Evolutionary conservation across 2,329 filamentous ascomycete species (phyloP).

Genomic region (Verticillium nonalfalfae): DNA sequence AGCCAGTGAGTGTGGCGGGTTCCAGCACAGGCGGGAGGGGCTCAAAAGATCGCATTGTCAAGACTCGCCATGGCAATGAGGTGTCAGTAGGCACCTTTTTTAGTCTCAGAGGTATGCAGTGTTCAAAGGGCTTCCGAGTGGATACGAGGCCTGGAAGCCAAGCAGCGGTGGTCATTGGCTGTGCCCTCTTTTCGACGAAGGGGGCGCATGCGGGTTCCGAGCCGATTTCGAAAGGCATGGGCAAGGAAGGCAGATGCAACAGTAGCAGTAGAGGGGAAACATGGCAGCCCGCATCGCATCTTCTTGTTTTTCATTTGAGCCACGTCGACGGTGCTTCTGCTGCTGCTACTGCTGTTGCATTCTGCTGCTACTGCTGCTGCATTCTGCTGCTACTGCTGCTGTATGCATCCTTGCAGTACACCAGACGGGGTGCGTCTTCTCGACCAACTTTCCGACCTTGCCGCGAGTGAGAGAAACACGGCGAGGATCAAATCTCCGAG

Average conservation of each 20-base stretch:
- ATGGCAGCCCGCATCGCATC: background rate
- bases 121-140: background rate
- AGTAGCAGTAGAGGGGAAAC: background rate
- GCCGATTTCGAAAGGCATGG: background rate
- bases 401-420: too few relatives aligned
- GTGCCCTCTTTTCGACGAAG: background rate
- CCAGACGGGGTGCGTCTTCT: background rate
- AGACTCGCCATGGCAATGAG: background rate
- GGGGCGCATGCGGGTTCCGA: background rate
- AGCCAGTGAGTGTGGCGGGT: too few relatives aligned
- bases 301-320: background rate
- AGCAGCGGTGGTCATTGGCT: background rate
- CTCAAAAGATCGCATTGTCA: background rate
- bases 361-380: too few relatives aligned
- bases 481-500: background rate
- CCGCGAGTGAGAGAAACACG: background rate
- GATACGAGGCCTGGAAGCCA: background rate
- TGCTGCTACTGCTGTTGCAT: too few relatives aligned
- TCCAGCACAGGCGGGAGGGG: too few relatives aligned
- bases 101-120: background rate
- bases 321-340: background rate
- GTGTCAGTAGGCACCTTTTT: background rate
- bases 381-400: too few relatives aligned
- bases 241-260: background rate
- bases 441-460: background rate